A percentile compares a stretch with the other conserved stretches of the same genome.
phyloP scores from a whole-genome alignment of 768 basidiomycete species.

The Dacryopinax primogenitus region DNA sequence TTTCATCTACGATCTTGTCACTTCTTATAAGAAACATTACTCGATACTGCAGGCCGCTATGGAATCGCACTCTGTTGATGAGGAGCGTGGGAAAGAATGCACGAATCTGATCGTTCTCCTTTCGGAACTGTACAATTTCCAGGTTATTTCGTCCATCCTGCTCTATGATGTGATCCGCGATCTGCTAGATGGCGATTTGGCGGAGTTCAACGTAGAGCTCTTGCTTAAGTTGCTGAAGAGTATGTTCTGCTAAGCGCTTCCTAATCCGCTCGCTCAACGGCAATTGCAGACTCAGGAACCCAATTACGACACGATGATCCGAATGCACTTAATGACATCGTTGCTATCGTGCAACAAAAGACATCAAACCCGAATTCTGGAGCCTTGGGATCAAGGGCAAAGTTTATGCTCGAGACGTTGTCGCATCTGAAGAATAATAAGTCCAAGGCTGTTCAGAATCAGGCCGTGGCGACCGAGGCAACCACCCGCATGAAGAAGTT shows the following conservation, averaged over 20 bases:
- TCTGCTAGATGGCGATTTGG: slow-evolving; percentile 49
- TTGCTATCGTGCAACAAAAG: slow-evolving; percentile 65
- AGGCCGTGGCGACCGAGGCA: slow-evolving; percentile 60
- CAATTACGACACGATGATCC: slow-evolving; percentile 90
- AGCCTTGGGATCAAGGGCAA: slow-evolving; percentile 60
- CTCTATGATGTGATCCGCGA: slow-evolving; percentile 79
- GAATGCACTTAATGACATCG: slow-evolving; percentile 79
- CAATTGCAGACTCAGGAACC: slow-evolving; percentile 62
- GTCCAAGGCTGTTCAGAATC: slow-evolving; percentile 35
- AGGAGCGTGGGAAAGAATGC: slow-evolving; percentile 59
- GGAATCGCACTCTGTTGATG: background rate
- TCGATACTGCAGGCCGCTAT: slow-evolving; percentile 18
- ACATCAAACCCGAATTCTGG: slow-evolving; percentile 38
- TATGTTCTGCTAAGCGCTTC: slow-evolving; percentile 28
- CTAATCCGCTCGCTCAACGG: background rate
- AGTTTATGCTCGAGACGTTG: slow-evolving; percentile 92
- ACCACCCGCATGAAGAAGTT: slow-evolving; percentile 84
- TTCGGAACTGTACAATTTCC: slow-evolving; percentile 91
- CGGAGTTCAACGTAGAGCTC: slow-evolving; percentile 75
- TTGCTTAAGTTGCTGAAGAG: slow-evolving; percentile 74
- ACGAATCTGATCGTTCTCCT: slow-evolving; percentile 78
- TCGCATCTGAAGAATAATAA: slow-evolving; percentile 89
- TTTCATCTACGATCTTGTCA: slow-evolving; percentile 62
- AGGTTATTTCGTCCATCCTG: slow-evolving; percentile 78
- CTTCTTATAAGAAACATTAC: slow-evolving; percentile 52